Evolutionary conservation across 306 rosid species (phyloP), one percentile per base, ranked within the genome.

Genomic region (Malus orientalis): DNA sequence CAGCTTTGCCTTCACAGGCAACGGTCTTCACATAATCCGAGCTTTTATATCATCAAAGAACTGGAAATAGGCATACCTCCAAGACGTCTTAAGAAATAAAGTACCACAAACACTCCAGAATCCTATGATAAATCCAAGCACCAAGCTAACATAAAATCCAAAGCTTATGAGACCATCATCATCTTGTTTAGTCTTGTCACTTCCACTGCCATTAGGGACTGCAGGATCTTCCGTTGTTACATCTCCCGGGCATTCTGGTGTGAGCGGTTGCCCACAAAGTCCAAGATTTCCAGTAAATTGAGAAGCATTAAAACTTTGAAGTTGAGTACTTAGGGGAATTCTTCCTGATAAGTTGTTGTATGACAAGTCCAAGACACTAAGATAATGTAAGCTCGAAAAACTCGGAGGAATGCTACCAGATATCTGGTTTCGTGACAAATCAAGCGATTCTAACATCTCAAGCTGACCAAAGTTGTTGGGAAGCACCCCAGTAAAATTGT

Each of bases 181-280:
- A 3, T 68, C 82, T 23, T n/a, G 61, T 20, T 62, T 27, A 1
- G 10, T 61, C 14, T 60, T 23, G 18, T 40, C 23, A 11, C 22
- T 8, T 70, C 20, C 84, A 53, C 20, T n/a, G 3, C 80, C 40
- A 51, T 38, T 9, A 5, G 40, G 42, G 60, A 1, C 40, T 69
- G 10, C 49, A 11, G 55, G 16, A 19, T 4, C 75, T 42, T 63
- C n/a, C n/a, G n/a, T 3, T 32, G 32, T 3, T 19, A 5, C 58
- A 36, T 79, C 81, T 27, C 62, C 81, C 5, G 36, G 76, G 69
- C 84, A 82, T 3, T 6, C 22, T 11, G 1, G 73, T 11, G 69
- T 49, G 38, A 82, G 78, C 5, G 84, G 86, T 25, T 19, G 10
- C 3, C 84, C 84, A 25, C 86, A 76, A 1, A 85, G 86, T 49